These are phyloP conservation scores for Glomus cerebriforme DNA, from an alignment of 192 early-diverging fungal species.

Conservation along the genomic window DNA sequence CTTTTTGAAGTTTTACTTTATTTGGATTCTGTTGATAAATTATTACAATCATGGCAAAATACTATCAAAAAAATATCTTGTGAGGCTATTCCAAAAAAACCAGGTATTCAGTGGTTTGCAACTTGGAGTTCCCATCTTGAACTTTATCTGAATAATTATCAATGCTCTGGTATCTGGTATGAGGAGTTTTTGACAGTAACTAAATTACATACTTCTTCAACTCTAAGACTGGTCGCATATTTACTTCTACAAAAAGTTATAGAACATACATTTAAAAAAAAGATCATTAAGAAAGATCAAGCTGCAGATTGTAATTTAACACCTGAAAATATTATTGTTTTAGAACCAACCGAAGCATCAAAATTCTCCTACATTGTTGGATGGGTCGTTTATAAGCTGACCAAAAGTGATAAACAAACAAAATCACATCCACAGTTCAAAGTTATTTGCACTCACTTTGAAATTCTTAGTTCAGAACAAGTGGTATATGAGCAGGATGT, in stretches of 20 bases:
- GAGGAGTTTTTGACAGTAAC: not conserved
- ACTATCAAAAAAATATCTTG: too few relatives aligned
- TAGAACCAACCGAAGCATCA: not conserved
- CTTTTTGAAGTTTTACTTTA: not conserved
- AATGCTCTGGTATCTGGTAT: not conserved
- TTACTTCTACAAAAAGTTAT: not conserved
- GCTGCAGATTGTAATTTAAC: not conserved
- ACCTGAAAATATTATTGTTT: not conserved
- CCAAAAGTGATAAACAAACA: not conserved
- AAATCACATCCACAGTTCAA: not conserved
- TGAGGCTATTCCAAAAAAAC: not conserved
- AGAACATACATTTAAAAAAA: not conserved
- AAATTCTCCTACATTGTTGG: not conserved
- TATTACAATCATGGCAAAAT: not conserved
- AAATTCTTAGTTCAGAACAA: too few relatives aligned
- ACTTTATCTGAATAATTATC: not conserved
- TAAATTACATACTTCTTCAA: not conserved
- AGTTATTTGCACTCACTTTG: too few relatives aligned
- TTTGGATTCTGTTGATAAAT: not conserved
- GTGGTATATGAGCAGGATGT: not conserved
- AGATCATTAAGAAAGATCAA: not conserved
- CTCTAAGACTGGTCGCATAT: not conserved
- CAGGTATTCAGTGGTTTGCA: not conserved
- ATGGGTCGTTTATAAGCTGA: too few relatives aligned
- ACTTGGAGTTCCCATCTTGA: not conserved